Conservation (phyloP, 441 rosid genomes). For the Melastoma candidum region DNA sequence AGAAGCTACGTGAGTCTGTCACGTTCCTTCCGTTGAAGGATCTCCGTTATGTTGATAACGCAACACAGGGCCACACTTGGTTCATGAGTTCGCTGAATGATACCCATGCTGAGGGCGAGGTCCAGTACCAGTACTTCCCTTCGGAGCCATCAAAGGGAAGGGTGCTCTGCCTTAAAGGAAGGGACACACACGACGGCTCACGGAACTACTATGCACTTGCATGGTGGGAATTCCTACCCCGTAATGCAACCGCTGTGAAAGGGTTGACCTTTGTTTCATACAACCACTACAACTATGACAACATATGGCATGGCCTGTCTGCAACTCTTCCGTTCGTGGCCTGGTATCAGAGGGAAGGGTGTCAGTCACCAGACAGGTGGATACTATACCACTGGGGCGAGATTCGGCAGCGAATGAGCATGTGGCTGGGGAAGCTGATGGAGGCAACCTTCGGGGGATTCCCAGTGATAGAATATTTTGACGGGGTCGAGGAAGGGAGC, state of each 20-base stretch:
- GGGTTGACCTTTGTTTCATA: conserved; percentile 62
- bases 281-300: conserved; percentile 48
- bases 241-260: conserved; percentile 30
- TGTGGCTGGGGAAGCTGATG: conserved; percentile 34
- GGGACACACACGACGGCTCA: conserved; percentile 50
- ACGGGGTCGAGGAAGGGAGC: conserved; percentile 12
- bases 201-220: conserved; percentile 63
- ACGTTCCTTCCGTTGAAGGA: conserved; percentile 71
- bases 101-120: conserved; percentile 46
- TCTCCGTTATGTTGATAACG: conserved; percentile 32
- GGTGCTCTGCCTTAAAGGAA: conserved; percentile 52
- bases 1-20: conserved; percentile 48
- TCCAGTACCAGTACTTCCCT: conserved; percentile 55
- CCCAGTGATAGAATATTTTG: conserved; percentile 22
- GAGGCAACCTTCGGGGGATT: conserved; percentile 31
- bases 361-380: conserved; percentile 47
- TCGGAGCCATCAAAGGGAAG: conserved; percentile 38
- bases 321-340: conserved; percentile 48
- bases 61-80: conserved; percentile 63
- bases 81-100: conserved; percentile 71
- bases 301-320: conserved; percentile 64
- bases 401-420: conserved; percentile 35
- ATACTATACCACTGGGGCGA: conserved; percentile 64
- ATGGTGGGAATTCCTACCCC: conserved; percentile 48
- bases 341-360: conserved; percentile 46